Percentiles rank a stretch among this genome's conserved stretches.
These are phyloP conservation scores for Vachellia pachyceras DNA, from an alignment of 306 rosid genomes.

Conservation along the genomic window DNA sequence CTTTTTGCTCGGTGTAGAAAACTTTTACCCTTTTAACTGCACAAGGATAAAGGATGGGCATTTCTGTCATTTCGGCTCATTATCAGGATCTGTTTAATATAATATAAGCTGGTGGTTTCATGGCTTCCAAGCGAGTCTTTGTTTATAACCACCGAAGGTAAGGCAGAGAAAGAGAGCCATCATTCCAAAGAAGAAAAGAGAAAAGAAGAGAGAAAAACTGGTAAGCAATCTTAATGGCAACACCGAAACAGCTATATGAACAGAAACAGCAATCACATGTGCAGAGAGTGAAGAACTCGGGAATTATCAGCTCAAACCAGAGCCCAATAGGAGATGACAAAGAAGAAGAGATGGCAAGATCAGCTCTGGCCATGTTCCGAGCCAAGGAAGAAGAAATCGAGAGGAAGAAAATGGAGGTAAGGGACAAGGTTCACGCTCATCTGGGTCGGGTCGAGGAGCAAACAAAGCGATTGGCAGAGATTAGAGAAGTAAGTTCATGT, in stretches of 20 bases:
- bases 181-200: conserved; percentile 49
- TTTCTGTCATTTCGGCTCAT: conserved; percentile 47
- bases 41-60: conserved; percentile 33
- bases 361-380: conserved; percentile 70
- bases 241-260: conserved; percentile 65
- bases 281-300: conserved; percentile 61
- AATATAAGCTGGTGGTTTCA: conserved; percentile 44
- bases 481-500: conserved; percentile 48
- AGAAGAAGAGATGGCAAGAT: conserved; percentile 85
- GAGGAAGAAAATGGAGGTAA: conserved; percentile 82
- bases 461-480: conserved; percentile 82
- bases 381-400: conserved; percentile 96
- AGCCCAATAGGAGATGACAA: conserved; percentile 71
- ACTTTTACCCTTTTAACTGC: conserved; percentile 36
- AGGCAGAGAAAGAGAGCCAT: conserved; percentile 55
- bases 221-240: conserved; percentile 58
- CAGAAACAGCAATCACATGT: conserved; percentile 47
- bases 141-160: conserved; percentile 54
- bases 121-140: conserved; percentile 71
- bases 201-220: conserved; percentile 27
- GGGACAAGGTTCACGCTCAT: conserved; percentile 77
- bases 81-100: conserved; percentile 48
- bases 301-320: conserved; percentile 50
- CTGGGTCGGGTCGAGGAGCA: conserved; percentile 76
- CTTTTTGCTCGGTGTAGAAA: background rate